phyloP scores from a whole-genome alignment of 495 filamentous ascomycete genomes.

The Podospora comata region DNA sequence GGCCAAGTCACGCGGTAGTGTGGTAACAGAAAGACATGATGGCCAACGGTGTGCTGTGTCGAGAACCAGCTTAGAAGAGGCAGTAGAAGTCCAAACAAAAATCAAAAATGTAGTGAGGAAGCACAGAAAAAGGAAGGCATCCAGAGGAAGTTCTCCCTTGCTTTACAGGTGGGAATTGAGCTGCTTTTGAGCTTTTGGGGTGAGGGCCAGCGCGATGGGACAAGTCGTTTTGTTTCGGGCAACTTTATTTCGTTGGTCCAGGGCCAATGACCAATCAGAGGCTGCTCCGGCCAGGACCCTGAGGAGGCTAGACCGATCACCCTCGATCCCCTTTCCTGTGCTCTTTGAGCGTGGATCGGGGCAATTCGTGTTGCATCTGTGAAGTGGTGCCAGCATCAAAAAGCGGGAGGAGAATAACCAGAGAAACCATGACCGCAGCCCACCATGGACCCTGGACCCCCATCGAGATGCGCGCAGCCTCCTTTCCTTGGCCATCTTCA shows the following conservation, averaged over 20 bases:
- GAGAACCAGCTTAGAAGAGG: background rate
- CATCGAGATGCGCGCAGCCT: background rate
- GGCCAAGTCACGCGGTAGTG: background rate
- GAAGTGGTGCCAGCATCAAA: slow-evolving; percentile 12
- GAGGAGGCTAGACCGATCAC: slow-evolving; percentile 21
- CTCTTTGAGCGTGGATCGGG: slow-evolving; percentile 22
- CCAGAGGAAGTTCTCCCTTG: background rate
- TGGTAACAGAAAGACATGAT: background rate
- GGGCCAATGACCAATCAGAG: slow-evolving; percentile 12
- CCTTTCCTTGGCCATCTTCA: background rate
- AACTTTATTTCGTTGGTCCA: background rate
- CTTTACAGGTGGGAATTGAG: background rate
- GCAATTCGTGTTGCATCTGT: slow-evolving; percentile 30
- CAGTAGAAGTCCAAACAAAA: background rate
- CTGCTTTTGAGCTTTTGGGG: background rate
- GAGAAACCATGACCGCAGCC: background rate
- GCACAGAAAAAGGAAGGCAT: background rate
- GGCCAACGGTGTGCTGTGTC: background rate
- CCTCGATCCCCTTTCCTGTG: slow-evolving; percentile 19
- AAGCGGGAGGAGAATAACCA: background rate
- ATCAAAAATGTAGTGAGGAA: background rate
- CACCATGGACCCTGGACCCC: slow-evolving; percentile 9
- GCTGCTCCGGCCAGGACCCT: slow-evolving; percentile 22
- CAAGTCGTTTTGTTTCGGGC: slow-evolving; percentile 5
- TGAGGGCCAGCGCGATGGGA: background rate